These are phyloP conservation scores for Calocybe gangraenosa DNA, from an alignment of 768 basidiomycete species.

Conservation along the genomic window DNA sequence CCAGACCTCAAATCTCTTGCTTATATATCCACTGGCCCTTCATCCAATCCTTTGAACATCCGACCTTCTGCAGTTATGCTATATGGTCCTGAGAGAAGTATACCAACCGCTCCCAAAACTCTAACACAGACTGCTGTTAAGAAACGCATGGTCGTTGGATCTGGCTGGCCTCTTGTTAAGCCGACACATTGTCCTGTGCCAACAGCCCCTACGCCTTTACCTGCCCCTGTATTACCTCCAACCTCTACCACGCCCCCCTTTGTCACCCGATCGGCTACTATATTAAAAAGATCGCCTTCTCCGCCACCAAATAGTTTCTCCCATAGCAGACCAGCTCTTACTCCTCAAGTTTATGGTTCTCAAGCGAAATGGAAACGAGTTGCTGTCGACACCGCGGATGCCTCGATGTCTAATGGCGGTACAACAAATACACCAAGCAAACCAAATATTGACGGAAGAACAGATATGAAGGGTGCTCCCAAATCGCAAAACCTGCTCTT, in stretches of 20 bases:
- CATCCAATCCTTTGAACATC: constrained; percentile 53
- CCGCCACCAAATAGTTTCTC: constrained; percentile 19
- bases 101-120: constrained; percentile 23
- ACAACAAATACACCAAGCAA: background rate
- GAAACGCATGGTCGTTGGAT: constrained; percentile 43
- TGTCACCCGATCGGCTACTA: constrained; percentile 12
- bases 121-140: constrained; percentile 21
- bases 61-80: constrained; percentile 34
- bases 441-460: background rate
- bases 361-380: constrained; percentile 30
- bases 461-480: background rate
- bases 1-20: constrained; percentile 34
- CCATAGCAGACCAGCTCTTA: constrained; percentile 6
- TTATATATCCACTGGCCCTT: constrained; percentile 36
- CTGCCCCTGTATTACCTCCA: constrained; percentile 16
- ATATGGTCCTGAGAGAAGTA: constrained; percentile 13
- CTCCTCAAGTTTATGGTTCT: constrained; percentile 4
- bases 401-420: too few relatives aligned
- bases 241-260: constrained; percentile 14
- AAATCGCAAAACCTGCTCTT: constrained; percentile 1
- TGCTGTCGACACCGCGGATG: background rate
- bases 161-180: constrained; percentile 41
- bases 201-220: constrained; percentile 13
- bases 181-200: constrained; percentile 11
- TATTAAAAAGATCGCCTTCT: constrained; percentile 22